Evolutionary conservation across 192 early-diverging fungal genomes (phyloP).

Genomic region (Fimicolochytrium jonesii): DNA sequence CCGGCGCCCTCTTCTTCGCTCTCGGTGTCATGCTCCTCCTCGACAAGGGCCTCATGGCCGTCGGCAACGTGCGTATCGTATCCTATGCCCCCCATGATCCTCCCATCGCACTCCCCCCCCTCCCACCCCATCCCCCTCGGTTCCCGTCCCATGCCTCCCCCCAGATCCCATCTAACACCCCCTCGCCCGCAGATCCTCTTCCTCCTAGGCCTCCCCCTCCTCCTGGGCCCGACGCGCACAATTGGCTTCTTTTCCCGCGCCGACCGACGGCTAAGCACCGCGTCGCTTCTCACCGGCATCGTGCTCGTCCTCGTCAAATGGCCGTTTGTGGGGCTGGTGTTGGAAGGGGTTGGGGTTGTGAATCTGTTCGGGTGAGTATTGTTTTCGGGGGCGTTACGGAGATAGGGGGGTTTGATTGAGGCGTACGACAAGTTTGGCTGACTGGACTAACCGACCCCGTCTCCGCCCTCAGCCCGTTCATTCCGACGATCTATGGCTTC

Average conservation of each 20-base stretch:
- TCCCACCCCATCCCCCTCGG: too few relatives aligned
- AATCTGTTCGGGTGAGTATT: slow-evolving; percentile 92
- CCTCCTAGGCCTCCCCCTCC: slow-evolving; percentile 75
- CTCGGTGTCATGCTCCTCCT: slow-evolving; percentile 92
- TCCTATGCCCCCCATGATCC: too few relatives aligned
- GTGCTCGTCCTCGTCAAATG: slow-evolving; percentile 83
- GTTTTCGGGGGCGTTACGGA: too few relatives aligned
- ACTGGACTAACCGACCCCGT: too few relatives aligned
- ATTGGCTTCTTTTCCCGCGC: slow-evolving; percentile 76
- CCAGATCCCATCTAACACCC: too few relatives aligned
- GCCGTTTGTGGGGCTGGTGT: slow-evolving; percentile 81
- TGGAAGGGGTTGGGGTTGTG: slow-evolving; percentile 91
- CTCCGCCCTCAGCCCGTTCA: too few relatives aligned
- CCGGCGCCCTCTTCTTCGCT: slow-evolving; percentile 84
- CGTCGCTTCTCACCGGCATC: slow-evolving; percentile 85
- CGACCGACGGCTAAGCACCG: slow-evolving; percentile 79
- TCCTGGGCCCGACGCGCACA: slow-evolving; percentile 85
- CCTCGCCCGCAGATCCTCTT: slow-evolving; percentile 69
- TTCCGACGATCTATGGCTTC: too few relatives aligned
- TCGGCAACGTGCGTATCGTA: slow-evolving; percentile 92
- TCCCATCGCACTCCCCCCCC: too few relatives aligned
- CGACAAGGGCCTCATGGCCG: slow-evolving; percentile 91
- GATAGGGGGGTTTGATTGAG: too few relatives aligned
- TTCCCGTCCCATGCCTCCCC: too few relatives aligned
- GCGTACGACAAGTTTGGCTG: too few relatives aligned